Evolutionary conservation across 495 filamentous ascomycete species (phyloP).

Genomic region (Rostrohypoxylon terebratum): DNA sequence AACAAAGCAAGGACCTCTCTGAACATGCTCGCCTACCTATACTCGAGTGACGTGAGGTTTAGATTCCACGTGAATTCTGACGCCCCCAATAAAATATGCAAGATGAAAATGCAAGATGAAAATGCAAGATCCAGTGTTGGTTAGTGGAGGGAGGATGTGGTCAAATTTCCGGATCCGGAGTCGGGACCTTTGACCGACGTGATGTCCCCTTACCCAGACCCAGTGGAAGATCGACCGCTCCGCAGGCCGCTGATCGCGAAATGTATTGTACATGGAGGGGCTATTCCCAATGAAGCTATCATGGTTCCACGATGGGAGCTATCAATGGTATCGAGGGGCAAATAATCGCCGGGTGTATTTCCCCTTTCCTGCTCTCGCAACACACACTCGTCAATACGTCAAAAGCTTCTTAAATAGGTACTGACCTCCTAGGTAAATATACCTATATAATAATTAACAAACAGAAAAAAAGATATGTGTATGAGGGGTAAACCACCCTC

Average conservation of each 20-base stretch:
- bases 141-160: not conserved
- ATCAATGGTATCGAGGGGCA: not conserved
- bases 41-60: not conserved
- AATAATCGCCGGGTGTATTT: not conserved
- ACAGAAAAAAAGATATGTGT: not conserved
- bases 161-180: constrained; percentile 11
- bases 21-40: not conserved
- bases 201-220: constrained; percentile 9
- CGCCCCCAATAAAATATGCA: not conserved
- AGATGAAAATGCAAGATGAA: constrained; percentile 10
- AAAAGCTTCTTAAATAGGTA: not conserved
- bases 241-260: constrained; percentile 5
- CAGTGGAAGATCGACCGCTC: not conserved
- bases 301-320: not conserved
- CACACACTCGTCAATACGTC: not conserved
- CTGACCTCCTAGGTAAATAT: not conserved
- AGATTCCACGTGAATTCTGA: not conserved
- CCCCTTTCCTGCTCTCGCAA: not conserved
- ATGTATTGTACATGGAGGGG: not conserved
- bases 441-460: not conserved
- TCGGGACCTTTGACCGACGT: constrained; percentile 3
- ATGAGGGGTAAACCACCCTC: not conserved
- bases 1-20: not conserved
- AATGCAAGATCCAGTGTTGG: constrained; percentile 12
- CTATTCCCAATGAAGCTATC: constrained; percentile 8